A percentile compares a stretch with the other conserved stretches of the same genome.
Evolutionary conservation across 2,329 filamentous ascomycete species (phyloP).

Genomic region (Ophiosphaerella herpotricha): DNA sequence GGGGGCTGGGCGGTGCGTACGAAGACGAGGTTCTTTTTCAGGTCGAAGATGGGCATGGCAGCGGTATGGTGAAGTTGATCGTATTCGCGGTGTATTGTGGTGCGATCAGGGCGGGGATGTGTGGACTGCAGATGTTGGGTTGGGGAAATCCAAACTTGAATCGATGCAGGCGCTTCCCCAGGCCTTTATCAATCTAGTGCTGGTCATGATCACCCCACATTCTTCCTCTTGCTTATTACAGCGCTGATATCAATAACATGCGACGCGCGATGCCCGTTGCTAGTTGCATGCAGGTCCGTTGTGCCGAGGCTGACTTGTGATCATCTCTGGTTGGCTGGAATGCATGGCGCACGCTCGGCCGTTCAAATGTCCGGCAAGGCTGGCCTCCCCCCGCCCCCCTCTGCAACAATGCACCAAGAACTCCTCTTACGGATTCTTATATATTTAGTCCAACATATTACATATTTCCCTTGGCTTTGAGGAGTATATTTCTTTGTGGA

Average conservation of each 20-base stretch:
- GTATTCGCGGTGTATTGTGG: background rate
- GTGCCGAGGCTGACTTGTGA: conserved; percentile 5
- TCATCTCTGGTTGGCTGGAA: background rate
- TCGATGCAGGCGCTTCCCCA: background rate
- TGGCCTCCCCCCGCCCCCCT: too few relatives aligned
- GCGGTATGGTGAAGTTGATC: background rate
- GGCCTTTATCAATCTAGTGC: background rate
- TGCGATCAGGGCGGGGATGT: background rate
- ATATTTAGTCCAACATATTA: too few relatives aligned
- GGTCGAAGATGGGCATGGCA: conserved; percentile 35
- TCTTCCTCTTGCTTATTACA: background rate
- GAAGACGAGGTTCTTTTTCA: conserved; percentile 43
- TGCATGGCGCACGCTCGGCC: too few relatives aligned
- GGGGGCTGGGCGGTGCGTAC: conserved; percentile 10
- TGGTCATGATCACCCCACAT: conserved; percentile 1
- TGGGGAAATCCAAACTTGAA: background rate
- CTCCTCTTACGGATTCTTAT: too few relatives aligned
- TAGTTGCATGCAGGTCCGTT: conserved; percentile 5
- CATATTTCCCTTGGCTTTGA: too few relatives aligned
- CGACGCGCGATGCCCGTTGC: conserved; percentile 1
- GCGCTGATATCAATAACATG: background rate
- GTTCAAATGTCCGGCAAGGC: too few relatives aligned
- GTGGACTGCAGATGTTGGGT: background rate
- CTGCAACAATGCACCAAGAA: too few relatives aligned
- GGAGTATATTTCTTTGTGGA: too few relatives aligned